Conservation (phyloP, 371 early-diverging fungal genomes). For the Lichtheimia ramosa region DNA sequence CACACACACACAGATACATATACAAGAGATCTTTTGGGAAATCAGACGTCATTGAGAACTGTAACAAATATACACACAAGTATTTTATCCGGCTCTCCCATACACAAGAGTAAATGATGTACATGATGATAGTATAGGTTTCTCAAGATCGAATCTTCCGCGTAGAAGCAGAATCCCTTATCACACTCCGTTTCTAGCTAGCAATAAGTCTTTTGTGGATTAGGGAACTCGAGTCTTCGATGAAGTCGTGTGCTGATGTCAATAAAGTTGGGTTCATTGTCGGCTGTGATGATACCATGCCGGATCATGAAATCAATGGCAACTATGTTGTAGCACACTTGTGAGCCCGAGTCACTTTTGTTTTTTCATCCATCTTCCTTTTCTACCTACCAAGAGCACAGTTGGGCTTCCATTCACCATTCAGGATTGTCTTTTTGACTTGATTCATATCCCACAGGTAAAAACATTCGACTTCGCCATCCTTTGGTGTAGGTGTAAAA, state of each 20-base stretch:
- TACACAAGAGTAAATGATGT: neutral
- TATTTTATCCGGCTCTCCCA: neutral
- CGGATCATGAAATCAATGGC: constrained; percentile 86
- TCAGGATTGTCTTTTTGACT: constrained; percentile 53
- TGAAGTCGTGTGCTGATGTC: constrained; percentile 69
- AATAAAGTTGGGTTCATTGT: constrained; percentile 81
- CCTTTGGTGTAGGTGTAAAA: constrained; percentile 72
- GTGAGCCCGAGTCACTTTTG: neutral
- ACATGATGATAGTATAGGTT: no score
- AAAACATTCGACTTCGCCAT: constrained; percentile 91
- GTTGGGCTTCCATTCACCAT: constrained; percentile 86
- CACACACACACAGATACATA: neutral
- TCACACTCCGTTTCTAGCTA: neutral
- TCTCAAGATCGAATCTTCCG: no score
- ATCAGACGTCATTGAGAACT: neutral
- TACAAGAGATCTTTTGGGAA: neutral
- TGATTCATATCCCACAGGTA: constrained; percentile 68
- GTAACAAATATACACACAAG: neutral
- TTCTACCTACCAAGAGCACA: constrained; percentile 60
- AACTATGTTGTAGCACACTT: constrained; percentile 27
- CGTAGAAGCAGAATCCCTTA: neutral
- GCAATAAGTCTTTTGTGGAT: constrained; percentile 35
- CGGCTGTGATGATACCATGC: constrained; percentile 71
- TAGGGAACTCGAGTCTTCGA: constrained; percentile 69
- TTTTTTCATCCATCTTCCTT: neutral